Conservation (phyloP, 495 filamentous ascomycete species). For the Neurospora sp. region DNA sequence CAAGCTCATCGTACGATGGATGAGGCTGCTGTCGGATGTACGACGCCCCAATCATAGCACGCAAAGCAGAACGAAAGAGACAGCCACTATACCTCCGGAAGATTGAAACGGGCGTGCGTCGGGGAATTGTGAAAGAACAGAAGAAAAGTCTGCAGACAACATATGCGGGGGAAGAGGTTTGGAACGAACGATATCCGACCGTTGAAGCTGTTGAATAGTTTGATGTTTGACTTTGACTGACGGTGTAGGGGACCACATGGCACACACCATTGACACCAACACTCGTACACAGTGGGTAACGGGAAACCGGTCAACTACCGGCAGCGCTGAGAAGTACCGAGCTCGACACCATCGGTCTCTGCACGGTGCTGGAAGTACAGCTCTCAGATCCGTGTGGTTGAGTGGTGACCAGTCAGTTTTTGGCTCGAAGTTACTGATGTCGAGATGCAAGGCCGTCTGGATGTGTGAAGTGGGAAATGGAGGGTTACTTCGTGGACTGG, state of each 20-base stretch:
- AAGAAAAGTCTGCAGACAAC: not conserved
- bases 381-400: not conserved
- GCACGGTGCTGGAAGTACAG: not conserved
- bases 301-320: not conserved
- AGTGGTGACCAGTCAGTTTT: not conserved
- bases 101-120: not conserved
- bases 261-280: too few relatives aligned
- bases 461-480: not conserved
- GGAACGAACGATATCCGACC: not conserved
- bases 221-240: not conserved
- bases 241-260: not conserved
- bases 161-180: not conserved
- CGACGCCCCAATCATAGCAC: too few relatives aligned
- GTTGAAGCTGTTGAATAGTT: not conserved
- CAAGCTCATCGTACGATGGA: not conserved
- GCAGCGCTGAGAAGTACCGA: not conserved
- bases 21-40: not conserved
- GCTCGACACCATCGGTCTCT: not conserved
- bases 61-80: too few relatives aligned
- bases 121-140: not conserved
- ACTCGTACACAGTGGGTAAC: not conserved
- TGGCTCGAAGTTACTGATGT: not conserved
- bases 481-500: not conserved
- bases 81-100: not conserved
- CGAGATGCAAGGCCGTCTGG: not conserved